Evolutionary conservation across 1,139 yeast species (phyloP).

Genomic region (Geotrichum histeridarum): DNA sequence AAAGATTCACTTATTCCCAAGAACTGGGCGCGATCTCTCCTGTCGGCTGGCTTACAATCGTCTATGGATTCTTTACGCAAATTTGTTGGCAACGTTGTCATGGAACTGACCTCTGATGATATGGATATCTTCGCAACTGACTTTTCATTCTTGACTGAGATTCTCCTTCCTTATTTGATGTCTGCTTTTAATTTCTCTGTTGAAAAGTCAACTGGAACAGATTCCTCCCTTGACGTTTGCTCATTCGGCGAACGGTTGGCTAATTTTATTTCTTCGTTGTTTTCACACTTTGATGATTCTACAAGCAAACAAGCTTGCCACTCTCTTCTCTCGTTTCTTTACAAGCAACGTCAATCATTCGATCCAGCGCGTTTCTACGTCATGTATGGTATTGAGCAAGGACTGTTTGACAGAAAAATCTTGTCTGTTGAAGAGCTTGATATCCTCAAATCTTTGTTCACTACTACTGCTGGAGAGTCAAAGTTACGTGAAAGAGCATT

Average conservation of each 20-base stretch:
- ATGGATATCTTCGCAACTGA: constrained; percentile 43
- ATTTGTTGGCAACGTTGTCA: constrained; percentile 54
- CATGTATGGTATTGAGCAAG: constrained; percentile 52
- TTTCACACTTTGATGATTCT: constrained; percentile 39
- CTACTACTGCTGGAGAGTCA: constrained; percentile 52
- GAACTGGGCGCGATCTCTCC: constrained; percentile 65
- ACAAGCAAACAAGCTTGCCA: constrained; percentile 33
- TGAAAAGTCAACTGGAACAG: constrained; percentile 23
- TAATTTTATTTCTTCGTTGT: constrained; percentile 45
- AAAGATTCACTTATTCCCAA: constrained; percentile 52
- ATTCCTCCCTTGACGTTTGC: constrained; percentile 41
- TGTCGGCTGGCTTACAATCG: constrained; percentile 72
- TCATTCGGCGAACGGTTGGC: constrained; percentile 53
- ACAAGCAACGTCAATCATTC: constrained; percentile 49
- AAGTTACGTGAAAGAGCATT: constrained; percentile 47
- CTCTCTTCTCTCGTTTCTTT: constrained; percentile 46
- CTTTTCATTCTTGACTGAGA: constrained; percentile 43
- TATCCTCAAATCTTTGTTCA: constrained; percentile 46
- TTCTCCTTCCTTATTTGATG: constrained; percentile 60
- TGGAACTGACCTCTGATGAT: constrained; percentile 48
- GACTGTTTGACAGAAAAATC: constrained; percentile 40
- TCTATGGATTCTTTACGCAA: constrained; percentile 76
- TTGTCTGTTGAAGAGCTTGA: constrained; percentile 35
- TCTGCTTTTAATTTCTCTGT: constrained; percentile 55
- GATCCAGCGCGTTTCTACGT: constrained; percentile 70